phyloP scores from a whole-genome alignment of 129 eudicot genomes.

The Solidago caesia region DNA sequence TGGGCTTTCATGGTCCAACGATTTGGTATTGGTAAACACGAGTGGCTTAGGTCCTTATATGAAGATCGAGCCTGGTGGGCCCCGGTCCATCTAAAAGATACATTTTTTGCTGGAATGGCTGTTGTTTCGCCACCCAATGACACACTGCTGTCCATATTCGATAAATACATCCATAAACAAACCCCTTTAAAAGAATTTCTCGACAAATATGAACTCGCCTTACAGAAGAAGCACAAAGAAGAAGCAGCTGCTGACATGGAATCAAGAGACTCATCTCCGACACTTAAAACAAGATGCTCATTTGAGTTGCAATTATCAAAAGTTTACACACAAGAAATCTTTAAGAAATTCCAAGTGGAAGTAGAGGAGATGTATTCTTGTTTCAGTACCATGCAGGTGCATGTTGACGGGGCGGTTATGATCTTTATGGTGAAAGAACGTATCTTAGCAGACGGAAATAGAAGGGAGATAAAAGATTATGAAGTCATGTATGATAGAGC shows the following conservation, averaged over 20 bases:
- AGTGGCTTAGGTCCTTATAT: slow-evolving; percentile 71
- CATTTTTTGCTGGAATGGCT: slow-evolving; percentile 74
- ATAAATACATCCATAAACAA: slow-evolving; percentile 79
- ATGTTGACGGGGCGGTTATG: slow-evolving; percentile 58
- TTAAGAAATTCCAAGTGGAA: slow-evolving; percentile 67
- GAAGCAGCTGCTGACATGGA: slow-evolving; percentile 67
- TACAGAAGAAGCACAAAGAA: slow-evolving; percentile 80
- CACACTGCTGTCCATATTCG: slow-evolving; percentile 51
- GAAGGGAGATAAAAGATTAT: slow-evolving; percentile 71
- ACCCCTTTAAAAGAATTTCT: slow-evolving; percentile 89
- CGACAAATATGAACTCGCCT: slow-evolving; percentile 84
- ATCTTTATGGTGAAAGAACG: slow-evolving; percentile 86
- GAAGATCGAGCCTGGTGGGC: slow-evolving; percentile 90
- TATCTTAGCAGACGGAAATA: slow-evolving; percentile 57
- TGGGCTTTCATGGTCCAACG: slow-evolving; percentile 85
- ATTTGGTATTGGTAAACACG: slow-evolving; percentile 58
- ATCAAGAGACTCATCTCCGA: slow-evolving; percentile 54
- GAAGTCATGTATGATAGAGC: slow-evolving; percentile 76
- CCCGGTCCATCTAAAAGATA: slow-evolving; percentile 73
- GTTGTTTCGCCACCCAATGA: slow-evolving; percentile 53
- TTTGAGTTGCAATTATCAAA: slow-evolving; percentile 81
- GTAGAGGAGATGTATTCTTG: slow-evolving; percentile 98
- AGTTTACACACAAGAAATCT: slow-evolving; percentile 62
- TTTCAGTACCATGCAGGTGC: slow-evolving; percentile 84
- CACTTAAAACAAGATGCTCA: slow-evolving; percentile 70